These are phyloP conservation scores for Melanogaster broomeanus DNA, from an alignment of 768 basidiomycete genomes.

Conservation along the genomic window DNA sequence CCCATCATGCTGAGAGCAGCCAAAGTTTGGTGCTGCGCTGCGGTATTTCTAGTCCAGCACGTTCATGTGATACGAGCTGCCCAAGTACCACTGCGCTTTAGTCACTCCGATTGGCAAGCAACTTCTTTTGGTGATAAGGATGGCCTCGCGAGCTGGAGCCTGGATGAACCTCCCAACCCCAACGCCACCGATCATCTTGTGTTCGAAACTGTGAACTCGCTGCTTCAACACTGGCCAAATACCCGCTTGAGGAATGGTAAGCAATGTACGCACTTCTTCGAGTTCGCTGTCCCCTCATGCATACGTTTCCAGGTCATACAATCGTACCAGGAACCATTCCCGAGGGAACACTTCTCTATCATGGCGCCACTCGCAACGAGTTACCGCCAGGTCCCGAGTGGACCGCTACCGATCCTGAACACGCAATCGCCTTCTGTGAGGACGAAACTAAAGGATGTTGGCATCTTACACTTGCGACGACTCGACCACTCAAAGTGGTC, in stretches of 20 bases:
- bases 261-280: neutral
- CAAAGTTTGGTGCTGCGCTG: neutral
- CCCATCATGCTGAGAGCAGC: neutral
- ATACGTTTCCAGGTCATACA: constrained; percentile 23
- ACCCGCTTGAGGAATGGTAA: constrained; percentile 38
- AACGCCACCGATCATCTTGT: constrained; percentile 36
- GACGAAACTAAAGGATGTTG: no score
- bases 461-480: no score
- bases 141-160: constrained; percentile 16
- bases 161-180: constrained; percentile 21
- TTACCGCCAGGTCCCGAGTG: constrained; percentile 30
- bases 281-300: neutral
- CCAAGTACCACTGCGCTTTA: neutral
- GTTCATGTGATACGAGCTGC: no score
- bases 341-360: constrained; percentile 34
- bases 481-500: constrained; percentile 28
- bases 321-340: constrained; percentile 34
- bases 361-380: constrained; percentile 15
- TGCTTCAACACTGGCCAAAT: constrained; percentile 42
- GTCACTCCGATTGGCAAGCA: neutral
- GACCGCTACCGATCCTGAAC: constrained; percentile 34
- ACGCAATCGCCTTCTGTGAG: constrained; percentile 39
- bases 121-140: neutral
- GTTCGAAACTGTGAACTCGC: no score
- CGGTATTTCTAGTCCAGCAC: neutral